Evolutionary conservation across 257 asterid genomes (phyloP), one percentile per base, ranked within the genome.

Genomic region (Catharanthus roseus): DNA sequence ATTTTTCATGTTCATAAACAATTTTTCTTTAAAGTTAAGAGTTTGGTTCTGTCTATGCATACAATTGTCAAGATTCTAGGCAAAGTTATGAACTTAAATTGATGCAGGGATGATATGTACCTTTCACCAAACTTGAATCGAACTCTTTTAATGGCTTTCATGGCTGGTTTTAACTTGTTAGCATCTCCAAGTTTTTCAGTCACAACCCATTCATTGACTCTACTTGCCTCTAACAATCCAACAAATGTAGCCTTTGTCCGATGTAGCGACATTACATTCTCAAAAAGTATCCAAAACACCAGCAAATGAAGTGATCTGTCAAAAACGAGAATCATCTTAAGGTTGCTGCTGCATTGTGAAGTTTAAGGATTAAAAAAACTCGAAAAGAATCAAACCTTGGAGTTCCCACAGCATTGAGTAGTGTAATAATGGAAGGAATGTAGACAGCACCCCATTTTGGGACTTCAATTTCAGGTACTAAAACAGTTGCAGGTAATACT

Each of bases 131-230:
- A 69, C 77, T 76, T 88, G 42, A 86, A 78, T 6, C 90, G 86
- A 64, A 93, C 88, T 70, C 75, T 83, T 33, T 44, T 85, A 65
- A 80, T 71, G 12, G 95, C 86, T 68, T 84, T 89, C 1, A 66
- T 56, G 4, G 89, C 89, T 7, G 95, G 73, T 75, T 91, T 93
- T 24, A 82, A 44, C 87, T 84, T 93, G 61, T 75, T 79, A 63
- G 87, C 91, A 50, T 87, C 96, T 1, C 99, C 99, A 3, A 90
- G 89, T 79, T 93, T 93, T 83, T 93, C 96, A 0, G 99, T 93
- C 12, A 93, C 99, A 10, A 93, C 85, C 99, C 99, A 93, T 83
- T 93, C 99, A 44, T 93, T 93, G 70, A 86, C 97, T 74, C 99
- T 79, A 41, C 89, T 96, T 0, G 89, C 88, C 85, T 91, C 99